Evolutionary conservation across 1,284 basidiomycete genomes (phyloP), one percentile per base, ranked within the genome.

Genomic region (Schizophyllum amplum): DNA sequence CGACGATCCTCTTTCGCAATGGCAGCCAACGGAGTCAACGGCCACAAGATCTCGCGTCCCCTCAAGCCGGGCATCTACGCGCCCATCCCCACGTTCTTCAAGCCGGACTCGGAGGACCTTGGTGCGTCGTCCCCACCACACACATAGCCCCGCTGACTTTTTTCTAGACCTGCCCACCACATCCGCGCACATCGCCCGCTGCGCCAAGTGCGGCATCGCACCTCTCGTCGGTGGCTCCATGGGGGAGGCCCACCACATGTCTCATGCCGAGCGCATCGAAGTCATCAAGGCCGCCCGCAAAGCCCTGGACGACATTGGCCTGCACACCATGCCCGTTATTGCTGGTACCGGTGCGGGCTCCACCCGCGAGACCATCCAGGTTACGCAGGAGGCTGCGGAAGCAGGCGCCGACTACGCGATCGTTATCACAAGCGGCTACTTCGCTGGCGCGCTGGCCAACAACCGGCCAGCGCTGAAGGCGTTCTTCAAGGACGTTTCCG

Each of bases 401-500:
- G 88, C 90, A 26, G 91, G 92, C 24, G 92, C 92, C 11, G 92
- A 95, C 71, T 87, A 85, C 61, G 82, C 78, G 24, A 93, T 95
- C 59, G 90, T 93, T 63, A 94, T 95, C 64, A 73, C 79, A 25
- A 88, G 89, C 63, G 92, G 92, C 52, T 95, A 94, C 75, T 96
- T 87, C 67, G 84, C 90, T 23, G 89, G 90, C 5, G 87, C 79
- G 4, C 74, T 94, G 62, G 74, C 75, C 49, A 69, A 69, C 25
- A 77, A 86, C 68, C 78, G 74, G 63, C 72, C 75, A 20, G 91
- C 92, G 0, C 75, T 95, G 64, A 90, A 88, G 71, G 79, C 80
- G 4, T 94, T 87, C 73, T 96, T 83, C 75, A 75, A 78, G 33
- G 88, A 92, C 62, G 83, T 94, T 24, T 76, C 89, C 17, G 77